Evolutionary conservation across 2,329 filamentous ascomycete genomes (phyloP).

Genomic region (Chalara sp.): DNA sequence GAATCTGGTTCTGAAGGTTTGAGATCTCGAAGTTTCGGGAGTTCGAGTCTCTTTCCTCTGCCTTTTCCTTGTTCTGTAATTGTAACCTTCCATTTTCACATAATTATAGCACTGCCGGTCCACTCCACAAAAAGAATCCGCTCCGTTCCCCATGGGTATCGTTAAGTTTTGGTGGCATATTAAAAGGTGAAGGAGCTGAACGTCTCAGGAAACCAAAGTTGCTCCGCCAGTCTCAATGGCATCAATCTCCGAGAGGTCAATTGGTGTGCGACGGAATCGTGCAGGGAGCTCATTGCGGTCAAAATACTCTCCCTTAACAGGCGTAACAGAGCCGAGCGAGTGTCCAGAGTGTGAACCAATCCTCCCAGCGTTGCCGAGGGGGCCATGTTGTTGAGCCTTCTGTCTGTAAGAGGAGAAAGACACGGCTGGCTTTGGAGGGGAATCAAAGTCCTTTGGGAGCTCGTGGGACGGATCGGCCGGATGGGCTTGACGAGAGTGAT

Average conservation of each 20-base stretch:
- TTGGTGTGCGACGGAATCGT: constrained; percentile 71
- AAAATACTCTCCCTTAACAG: constrained; percentile 72
- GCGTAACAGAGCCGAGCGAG: constrained; percentile 64
- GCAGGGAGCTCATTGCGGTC: constrained; percentile 82
- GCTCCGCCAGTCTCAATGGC: constrained; percentile 92
- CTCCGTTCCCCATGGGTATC: too few species aligned
- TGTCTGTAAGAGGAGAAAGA: constrained; percentile 55
- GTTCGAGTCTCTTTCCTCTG: too few species aligned
- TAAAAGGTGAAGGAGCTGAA: too few species aligned
- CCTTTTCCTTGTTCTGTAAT: too few species aligned
- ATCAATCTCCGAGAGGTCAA: constrained; percentile 83
- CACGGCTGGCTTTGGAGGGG: constrained; percentile 20
- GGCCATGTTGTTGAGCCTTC: constrained; percentile 53
- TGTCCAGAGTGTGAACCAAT: constrained; percentile 42
- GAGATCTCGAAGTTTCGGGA: too few species aligned
- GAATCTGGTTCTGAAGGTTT: too few species aligned
- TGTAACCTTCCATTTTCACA: too few species aligned
- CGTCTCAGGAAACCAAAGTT: constrained; percentile 40
- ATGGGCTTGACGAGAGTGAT: constrained; percentile 51
- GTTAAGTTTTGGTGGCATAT: too few species aligned
- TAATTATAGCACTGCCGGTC: too few species aligned
- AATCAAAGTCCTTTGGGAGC: constrained; percentile 50
- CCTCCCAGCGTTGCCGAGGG: constrained; percentile 32
- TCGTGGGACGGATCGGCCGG: constrained; percentile 45
- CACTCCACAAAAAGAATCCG: too few species aligned